Conservation (phyloP, 345 rosid genomes). For the Corymbia maculata region DNA sequence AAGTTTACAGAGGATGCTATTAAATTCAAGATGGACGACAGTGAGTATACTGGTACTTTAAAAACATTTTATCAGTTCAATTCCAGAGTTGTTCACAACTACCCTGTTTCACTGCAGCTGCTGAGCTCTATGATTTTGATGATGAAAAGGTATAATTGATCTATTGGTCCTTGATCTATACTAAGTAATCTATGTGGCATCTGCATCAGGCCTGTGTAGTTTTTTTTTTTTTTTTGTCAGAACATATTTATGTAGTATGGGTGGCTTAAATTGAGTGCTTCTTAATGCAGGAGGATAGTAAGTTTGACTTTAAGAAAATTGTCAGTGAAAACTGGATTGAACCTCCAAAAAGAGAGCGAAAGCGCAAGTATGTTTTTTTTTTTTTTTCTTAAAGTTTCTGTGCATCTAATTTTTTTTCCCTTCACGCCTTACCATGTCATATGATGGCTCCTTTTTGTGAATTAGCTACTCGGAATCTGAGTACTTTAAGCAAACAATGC, state of each 20-base stretch:
- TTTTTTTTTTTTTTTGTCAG: not conserved
- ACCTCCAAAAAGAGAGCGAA: slow-evolving; percentile 95
- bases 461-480: slow-evolving; percentile 93
- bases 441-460: not conserved
- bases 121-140: slow-evolving; percentile 90
- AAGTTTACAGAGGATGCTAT: slow-evolving; percentile 97
- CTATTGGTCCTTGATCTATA: not conserved
- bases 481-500: slow-evolving; percentile 93
- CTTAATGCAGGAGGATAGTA: slow-evolving; percentile 68
- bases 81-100: not conserved
- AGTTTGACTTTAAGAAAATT: slow-evolving; percentile 90
- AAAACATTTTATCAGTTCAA: not conserved
- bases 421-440: not conserved
- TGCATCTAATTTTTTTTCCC: not conserved
- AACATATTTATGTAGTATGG: not conserved
- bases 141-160: slow-evolving; percentile 54
- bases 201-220: not conserved
- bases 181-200: not conserved
- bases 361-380: slow-evolving; percentile 68
- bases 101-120: slow-evolving; percentile 40
- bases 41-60: slow-evolving; percentile 29
- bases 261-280: not conserved
- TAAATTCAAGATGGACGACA: slow-evolving; percentile 94
- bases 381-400: not conserved
- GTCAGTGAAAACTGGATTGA: slow-evolving; percentile 97